Evolutionary conservation across 2,329 filamentous ascomycete species (phyloP), one percentile per base, ranked within the genome.

Genomic region (Graphiopsis chlorocephala): DNA sequence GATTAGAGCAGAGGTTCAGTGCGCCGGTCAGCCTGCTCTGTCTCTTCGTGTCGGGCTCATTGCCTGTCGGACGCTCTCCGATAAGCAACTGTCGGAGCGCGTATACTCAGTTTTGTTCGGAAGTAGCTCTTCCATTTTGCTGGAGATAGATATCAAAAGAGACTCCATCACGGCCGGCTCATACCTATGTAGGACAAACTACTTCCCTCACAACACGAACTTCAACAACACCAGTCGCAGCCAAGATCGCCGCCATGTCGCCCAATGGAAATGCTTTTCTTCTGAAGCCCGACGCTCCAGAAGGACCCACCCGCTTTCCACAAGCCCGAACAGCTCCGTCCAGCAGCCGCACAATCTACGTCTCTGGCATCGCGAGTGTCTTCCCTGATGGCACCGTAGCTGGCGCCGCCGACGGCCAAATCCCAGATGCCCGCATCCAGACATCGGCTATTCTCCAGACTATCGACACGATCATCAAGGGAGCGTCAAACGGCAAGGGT

Each of bases 281-380:
- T 33, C 29, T 56, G n/a, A 56, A 35, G 8, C 29, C 29, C 63
- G 60, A 59, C 55, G 56, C 42, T 15, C 62, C 65, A n/a, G 65
- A 68, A 66, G 65, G 65, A 15, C 66, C 66, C 28, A 65, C 67
- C 26, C 64, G 65, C 45, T 68, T 67, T 25, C 63, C 67, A 5
- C 67, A 65, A 23, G 67, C 67, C 28, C 45, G 67, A 14, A 23
- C 65, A 23, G 60, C 65, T 28, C 26, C 38, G 20, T 38, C 45
- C 45, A 50, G 20, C 29, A 66, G 65, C n/a, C 47, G 59, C 55
- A 66, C 65, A 45, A 65, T 68, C 52, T 68, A 67, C 52, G 47
- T 68, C 26, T 68, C 67, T 33, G 67, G 67, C 20, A 68, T 65
- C n/a, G 66, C 67, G 25, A 67, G 65, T 17, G 14, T 65, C 38